Base-by-base conservation (phyloP, 306 rosid species). In the Ochetophila trinervis region DNA sequence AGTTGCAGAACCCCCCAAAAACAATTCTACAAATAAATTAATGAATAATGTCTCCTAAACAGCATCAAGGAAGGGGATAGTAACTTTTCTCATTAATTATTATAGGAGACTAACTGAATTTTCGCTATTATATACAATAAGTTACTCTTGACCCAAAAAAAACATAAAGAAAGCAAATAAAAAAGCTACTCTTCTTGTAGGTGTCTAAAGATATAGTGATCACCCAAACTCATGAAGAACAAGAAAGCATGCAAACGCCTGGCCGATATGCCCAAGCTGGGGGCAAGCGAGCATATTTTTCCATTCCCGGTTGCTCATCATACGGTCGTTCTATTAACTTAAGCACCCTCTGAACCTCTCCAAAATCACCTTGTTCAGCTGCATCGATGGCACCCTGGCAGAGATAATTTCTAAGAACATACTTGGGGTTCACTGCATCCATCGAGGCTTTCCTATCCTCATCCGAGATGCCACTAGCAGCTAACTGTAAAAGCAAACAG, bases 261-360 rank as follows among this genome's bases (percentile, higher is more conserved):
- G 99, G 99, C 44, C 99, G 76, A 77, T 94, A 94, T 32, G 99
- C 99, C 99, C 99, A 94, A 12, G 99, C 97, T 0, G 99, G 99
- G 42, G 99, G 99, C 67, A 94, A 79, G 54, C 97, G 96, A 61
- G 99, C 97, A 72, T 94, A 90, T 67, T 88, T 94, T 74, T 94
- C 99, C 99, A 94, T 94, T 81, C 91, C 97, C 0, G 97, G 97
- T 81, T 90, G 99, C 65, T 88, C 97, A 56, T 94, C 99, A 64
- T 69, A 94, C 12, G 99, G 99, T 30, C 82, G 83, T 74, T 94
- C 97, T 82, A 94, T 75, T 70, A 94, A 67, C 67, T 90, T 86
- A 30, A 94, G 97, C 76, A 94, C 55, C 75, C 91, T 80, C 10
- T 63, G 86, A 48, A 86, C 91, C 78, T 85, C 99, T 51, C 85